Evolutionary conservation across 768 basidiomycete species (phyloP), one percentile per base, ranked within the genome.

Genomic region (Clathrus columnatus): DNA sequence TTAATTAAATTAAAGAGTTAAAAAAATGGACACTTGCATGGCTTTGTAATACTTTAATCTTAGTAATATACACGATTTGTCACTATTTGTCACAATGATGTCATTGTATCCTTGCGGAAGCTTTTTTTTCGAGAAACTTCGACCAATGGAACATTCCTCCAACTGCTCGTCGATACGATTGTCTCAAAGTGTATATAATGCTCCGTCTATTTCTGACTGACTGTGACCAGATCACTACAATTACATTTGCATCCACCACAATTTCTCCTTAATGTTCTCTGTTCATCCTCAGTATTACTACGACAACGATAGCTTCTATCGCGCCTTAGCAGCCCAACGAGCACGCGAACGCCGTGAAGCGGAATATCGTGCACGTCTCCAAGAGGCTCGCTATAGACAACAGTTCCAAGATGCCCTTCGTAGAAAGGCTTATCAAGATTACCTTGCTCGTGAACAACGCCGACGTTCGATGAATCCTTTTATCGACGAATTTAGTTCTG

Each of bases 331-430:
- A 41, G 51, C 18, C 21, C 41, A 45, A 30, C 29, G 45, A 17
- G 28, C 46, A 11, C 46, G 46, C 11, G 26, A 28, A 14, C 26
- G 26, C 20, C 46, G 46, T 14, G 46, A 47, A 47, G 46, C 46
- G 14, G 21, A 47, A 47, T 47, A 47, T 28, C 21, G 14, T 14
- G 46, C 46, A 23, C 46, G 26, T 23, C 44, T 30, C 10, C 45
- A 36, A 28, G 54, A 48, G 32, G 46, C 43, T 17, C 53, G 30
- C 17, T 46, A 47, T n/a, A 46, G 44, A 7, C 44, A 43, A 48
- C 44, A 55, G 54, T 18, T 55, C 5, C 44, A 55, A 42, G 51
- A 53, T 6, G 53, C 44, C 7, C 24, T 44, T 16, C 53, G 44
- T 11, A 43, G 54, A 21, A 14, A 30, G 10, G 45, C 54, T 7